Percentiles rank a stretch among this genome's conserved stretches.
Conservation (phyloP, 2,329 filamentous ascomycete species). For the Capronia epimyces region DNA sequence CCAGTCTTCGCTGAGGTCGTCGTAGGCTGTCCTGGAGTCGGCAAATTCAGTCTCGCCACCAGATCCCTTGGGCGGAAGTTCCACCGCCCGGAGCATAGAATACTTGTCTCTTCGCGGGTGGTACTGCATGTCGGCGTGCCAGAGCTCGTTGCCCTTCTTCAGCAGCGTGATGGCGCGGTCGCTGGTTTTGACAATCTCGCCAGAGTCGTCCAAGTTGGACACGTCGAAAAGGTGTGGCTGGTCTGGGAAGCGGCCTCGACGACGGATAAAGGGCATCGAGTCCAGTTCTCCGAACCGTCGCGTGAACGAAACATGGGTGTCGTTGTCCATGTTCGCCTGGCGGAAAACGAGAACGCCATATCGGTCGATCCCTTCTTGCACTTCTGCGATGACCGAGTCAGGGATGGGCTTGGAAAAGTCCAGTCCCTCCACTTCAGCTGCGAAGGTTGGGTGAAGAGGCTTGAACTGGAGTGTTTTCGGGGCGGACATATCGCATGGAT, state of each 20-base stretch:
- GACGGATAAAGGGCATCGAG: too few relatives aligned
- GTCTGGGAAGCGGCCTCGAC: background rate
- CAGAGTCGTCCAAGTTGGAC: background rate
- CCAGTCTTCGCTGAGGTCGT: slow-evolving; percentile 39
- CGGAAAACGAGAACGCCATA: slow-evolving; percentile 25
- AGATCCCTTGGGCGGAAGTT: slow-evolving; percentile 44
- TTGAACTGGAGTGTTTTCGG: slow-evolving; percentile 30
- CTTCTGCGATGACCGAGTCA: background rate
- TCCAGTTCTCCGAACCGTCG: slow-evolving; percentile 24
- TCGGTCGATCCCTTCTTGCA: background rate
- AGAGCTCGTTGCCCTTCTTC: slow-evolving; percentile 45
- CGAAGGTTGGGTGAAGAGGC: slow-evolving; percentile 37
- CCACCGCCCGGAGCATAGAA: slow-evolving; percentile 48
- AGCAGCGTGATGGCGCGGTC: background rate
- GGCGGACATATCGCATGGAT: background rate
- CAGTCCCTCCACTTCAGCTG: slow-evolving; percentile 36
- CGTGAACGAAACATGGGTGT: slow-evolving; percentile 21
- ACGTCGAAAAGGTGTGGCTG: slow-evolving; percentile 2
- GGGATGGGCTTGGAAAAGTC: slow-evolving; percentile 35
- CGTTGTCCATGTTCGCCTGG: slow-evolving; percentile 19
- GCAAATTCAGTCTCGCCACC: slow-evolving; percentile 53
- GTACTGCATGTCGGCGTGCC: slow-evolving; percentile 53
- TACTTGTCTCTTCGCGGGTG: slow-evolving; percentile 51
- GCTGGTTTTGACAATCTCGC: background rate
- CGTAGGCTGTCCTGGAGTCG: slow-evolving; percentile 49